Evolutionary conservation across 108 stramenopile genomes (phyloP).

Genomic region (Skeletonema grethae): DNA sequence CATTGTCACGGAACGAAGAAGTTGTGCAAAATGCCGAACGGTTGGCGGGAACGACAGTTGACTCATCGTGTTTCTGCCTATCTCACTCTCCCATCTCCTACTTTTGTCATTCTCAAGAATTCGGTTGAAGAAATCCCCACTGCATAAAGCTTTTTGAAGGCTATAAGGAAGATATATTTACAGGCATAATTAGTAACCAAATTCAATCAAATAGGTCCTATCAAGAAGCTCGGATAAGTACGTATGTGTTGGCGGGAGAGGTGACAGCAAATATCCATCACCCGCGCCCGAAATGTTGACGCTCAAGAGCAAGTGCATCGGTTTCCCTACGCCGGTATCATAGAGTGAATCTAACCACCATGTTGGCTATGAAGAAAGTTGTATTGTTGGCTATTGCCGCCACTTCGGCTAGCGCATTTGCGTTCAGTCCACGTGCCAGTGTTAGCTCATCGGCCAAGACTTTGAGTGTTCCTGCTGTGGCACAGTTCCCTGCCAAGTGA

Average conservation of each 20-base stretch:
- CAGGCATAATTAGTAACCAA: background rate
- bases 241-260: conserved; percentile 1
- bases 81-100: background rate
- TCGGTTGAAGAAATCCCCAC: background rate
- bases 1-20: background rate
- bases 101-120: background rate
- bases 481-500: conserved; percentile 32
- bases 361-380: conserved; percentile 67
- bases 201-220: background rate
- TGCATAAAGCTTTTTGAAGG: background rate
- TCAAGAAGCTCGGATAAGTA: background rate
- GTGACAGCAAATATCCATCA: background rate
- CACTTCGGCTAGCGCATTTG: conserved; percentile 68
- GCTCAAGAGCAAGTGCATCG: background rate
- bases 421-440: conserved; percentile 44
- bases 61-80: background rate
- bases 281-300: background rate
- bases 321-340: background rate
- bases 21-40: background rate
- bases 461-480: conserved; percentile 20
- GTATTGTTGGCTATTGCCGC: conserved; percentile 70
- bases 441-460: conserved; percentile 38
- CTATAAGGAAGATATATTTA: background rate
- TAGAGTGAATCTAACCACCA: conserved; percentile 1
- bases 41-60: background rate